A percentile compares a stretch with the other conserved stretches of the same genome.
Conservation (phyloP, 495 filamentous ascomycete species). For the Penicillium manginii region DNA sequence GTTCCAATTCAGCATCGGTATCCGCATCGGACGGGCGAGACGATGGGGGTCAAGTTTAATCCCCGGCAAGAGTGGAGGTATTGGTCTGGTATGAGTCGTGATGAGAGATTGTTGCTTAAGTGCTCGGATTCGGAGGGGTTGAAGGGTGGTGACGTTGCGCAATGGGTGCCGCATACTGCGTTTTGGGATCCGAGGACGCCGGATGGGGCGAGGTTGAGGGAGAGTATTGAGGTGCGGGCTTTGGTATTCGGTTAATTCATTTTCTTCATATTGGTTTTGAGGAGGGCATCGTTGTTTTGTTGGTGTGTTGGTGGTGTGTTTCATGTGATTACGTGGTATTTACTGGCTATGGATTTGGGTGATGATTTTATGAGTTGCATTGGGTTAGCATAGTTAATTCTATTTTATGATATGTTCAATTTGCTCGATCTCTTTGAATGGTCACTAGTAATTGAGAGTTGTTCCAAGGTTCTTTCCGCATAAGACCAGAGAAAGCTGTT, state of each 20-base stretch:
- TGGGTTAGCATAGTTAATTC: too few species aligned
- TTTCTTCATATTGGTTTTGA: too few species aligned
- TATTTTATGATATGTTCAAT: too few species aligned
- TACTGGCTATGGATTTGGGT: too few species aligned
- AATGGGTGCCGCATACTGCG: slow-evolving; percentile 78
- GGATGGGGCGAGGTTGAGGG: slow-evolving; percentile 60
- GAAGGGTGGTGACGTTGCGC: slow-evolving; percentile 60
- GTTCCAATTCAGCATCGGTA: slow-evolving; percentile 77
- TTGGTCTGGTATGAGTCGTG: slow-evolving; percentile 73
- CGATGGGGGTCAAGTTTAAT: slow-evolving; percentile 68
- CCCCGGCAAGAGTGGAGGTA: slow-evolving; percentile 73
- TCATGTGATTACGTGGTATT: too few species aligned
- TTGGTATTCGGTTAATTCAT: slow-evolving; percentile 71
- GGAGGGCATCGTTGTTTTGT: too few species aligned
- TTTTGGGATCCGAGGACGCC: slow-evolving; percentile 74
- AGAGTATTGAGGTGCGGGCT: slow-evolving; percentile 88
- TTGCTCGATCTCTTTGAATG: too few species aligned
- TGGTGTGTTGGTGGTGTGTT: too few species aligned
- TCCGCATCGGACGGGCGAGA: slow-evolving; percentile 72
- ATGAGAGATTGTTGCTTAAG: slow-evolving; percentile 78
- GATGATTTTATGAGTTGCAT: too few species aligned
- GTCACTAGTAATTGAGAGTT: too few species aligned
- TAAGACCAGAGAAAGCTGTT: too few species aligned
- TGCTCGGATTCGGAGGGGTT: slow-evolving; percentile 65
- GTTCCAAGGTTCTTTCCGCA: too few species aligned